These are phyloP conservation scores for Amanita pallidorosea DNA, from an alignment of 768 basidiomycete genomes.

Conservation along the genomic window DNA sequence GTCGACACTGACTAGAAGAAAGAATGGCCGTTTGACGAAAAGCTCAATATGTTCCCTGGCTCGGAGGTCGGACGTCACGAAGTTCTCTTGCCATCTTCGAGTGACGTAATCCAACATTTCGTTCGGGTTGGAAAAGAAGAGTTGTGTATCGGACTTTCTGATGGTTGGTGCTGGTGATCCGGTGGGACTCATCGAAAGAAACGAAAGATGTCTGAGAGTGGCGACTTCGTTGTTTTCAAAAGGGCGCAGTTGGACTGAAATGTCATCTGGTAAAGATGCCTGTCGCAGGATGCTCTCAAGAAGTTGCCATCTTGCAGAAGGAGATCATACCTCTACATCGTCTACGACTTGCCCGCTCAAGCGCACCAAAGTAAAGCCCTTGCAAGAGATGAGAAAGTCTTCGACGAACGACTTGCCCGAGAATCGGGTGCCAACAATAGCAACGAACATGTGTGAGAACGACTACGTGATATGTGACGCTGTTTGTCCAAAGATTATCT, in stretches of 20 bases:
- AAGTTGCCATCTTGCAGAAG: not conserved
- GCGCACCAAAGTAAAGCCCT: slow-evolving; percentile 44
- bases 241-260: not conserved
- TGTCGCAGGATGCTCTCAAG: not conserved
- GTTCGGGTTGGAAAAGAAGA: slow-evolving; percentile 34
- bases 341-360: not conserved
- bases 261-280: not conserved
- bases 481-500: not conserved
- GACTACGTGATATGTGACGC: not conserved
- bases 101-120: slow-evolving; percentile 70
- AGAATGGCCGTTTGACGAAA: slow-evolving; percentile 84
- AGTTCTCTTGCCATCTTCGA: slow-evolving; percentile 66
- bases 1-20: slow-evolving; percentile 75
- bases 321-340: not conserved
- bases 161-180: slow-evolving; percentile 18
- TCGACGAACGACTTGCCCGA: slow-evolving; percentile 54
- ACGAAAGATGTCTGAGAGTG: slow-evolving; percentile 25
- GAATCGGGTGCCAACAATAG: slow-evolving; percentile 51
- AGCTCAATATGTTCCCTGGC: slow-evolving; percentile 45
- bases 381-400: slow-evolving; percentile 45
- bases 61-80: slow-evolving; percentile 69
- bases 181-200: slow-evolving; percentile 25
- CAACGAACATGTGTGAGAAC: slow-evolving; percentile 44
- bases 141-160: slow-evolving; percentile 9
- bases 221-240: not conserved